Base-by-base conservation (phyloP, 2,329 filamentous ascomycete species). In the Lojkania enalia region DNA sequence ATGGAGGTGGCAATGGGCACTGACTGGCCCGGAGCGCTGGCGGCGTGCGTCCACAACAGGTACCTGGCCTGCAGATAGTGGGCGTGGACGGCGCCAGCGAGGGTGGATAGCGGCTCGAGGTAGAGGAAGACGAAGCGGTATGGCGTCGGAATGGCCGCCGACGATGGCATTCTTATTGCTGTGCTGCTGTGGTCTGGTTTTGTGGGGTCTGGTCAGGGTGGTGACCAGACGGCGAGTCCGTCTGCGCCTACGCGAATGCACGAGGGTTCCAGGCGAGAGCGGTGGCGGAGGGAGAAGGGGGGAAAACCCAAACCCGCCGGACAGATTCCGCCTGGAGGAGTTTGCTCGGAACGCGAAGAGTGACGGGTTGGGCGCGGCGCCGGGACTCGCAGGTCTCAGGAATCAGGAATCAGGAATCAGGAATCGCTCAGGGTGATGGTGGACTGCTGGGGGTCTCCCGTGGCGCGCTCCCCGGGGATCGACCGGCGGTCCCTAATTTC, bases 71-170 rank as follows among this genome's bases (percentile, higher is more conserved):
- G 79, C 42, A 70, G 64, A 59, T 76, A 75, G 57, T 74, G 71
- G 39, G 80, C 79, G 59, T 74, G 77, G 61, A 77, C 74, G 47
- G 79, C 78, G 20, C 81, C 80, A 2, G 74, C 61, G 5, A 81
- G 61, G 35, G 79, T 77, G 40, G 76, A 76, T 46, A 79, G 43
- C 15, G 81, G 81, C 69, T 92, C 88, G 59, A 91, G 74, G 62
- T 84, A 77, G 51, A 90, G 81, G 73, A 91, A 91, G 74, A 91
- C 89, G 63, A 85, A 57, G 46, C 80, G 79, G 73, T 91, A 91
- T 50, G 75, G 54, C 25, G 78, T 55, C 16, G 86, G 85, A 27
- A 88, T 77, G 43, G 64, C 35, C 20, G 73, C 73, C 44, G 61
- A 54, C 46, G 50, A 44, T 36, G 41, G 27, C 33, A 21, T 15